A percentile compares a stretch with the other conserved stretches of the same genome.
Conservation (phyloP, 495 filamentous ascomycete species). For the Pseudomonodictys pantanalensis region DNA sequence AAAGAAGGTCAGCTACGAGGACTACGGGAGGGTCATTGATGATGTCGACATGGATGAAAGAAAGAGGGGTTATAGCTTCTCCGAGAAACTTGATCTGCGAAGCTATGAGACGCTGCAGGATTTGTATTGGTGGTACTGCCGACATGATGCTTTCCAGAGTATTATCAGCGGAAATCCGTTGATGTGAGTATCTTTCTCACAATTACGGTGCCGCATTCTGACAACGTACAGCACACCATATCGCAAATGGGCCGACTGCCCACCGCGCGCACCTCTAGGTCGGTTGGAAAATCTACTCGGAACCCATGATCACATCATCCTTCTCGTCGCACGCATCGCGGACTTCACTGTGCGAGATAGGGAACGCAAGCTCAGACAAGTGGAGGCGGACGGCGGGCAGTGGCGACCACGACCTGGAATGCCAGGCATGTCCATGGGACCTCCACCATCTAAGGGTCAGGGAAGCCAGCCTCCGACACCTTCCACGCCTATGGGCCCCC, state of each 20-base stretch:
- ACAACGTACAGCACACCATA: conserved; percentile 64
- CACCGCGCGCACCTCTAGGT: conserved; percentile 76
- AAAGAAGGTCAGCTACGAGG: conserved; percentile 39
- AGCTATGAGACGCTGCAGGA: conserved; percentile 77
- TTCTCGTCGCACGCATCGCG: conserved; percentile 77
- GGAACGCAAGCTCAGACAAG: conserved; percentile 65
- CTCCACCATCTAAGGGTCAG: conserved; percentile 29
- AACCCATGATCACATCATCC: conserved; percentile 77
- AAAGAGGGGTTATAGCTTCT: conserved; percentile 5
- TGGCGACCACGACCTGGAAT: conserved; percentile 59
- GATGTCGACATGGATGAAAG: background rate
- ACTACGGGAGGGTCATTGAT: conserved; percentile 30
- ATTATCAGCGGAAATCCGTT: conserved; percentile 79
- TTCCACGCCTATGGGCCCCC: conserved; percentile 27
- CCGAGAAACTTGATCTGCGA: conserved; percentile 35
- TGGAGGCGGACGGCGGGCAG: conserved; percentile 52
- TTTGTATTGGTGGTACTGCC: conserved; percentile 94
- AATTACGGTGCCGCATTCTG: background rate
- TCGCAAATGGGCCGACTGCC: conserved; percentile 74
- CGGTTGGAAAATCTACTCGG: conserved; percentile 79
- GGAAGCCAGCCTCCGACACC: conserved; percentile 31
- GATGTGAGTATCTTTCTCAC: conserved; percentile 59
- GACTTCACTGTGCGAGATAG: conserved; percentile 79
- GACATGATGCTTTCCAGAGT: conserved; percentile 90
- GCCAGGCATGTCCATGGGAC: conserved; percentile 26